Conservation (phyloP, 164 flowering plant species). For the Platanus orientalis region DNA sequence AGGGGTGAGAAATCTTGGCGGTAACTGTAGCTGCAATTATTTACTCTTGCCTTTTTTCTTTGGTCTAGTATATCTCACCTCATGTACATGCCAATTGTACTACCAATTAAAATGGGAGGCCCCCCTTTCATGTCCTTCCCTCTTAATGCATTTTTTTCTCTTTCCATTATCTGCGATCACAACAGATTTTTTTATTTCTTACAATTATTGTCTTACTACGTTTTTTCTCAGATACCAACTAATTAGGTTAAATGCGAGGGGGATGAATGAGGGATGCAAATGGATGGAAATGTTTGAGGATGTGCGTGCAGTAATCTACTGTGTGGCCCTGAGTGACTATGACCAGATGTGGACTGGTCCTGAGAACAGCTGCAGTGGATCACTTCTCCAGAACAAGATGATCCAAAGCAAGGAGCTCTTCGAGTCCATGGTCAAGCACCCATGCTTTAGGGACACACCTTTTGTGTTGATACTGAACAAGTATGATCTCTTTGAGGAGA, state of each 20-base stretch:
- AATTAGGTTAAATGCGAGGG: constrained; percentile 82
- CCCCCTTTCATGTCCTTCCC: no score
- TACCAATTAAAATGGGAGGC: no score
- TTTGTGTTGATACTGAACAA: constrained; percentile 85
- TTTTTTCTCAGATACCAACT: constrained; percentile 66
- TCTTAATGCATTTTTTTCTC: no score
- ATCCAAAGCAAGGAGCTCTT: constrained; percentile 84
- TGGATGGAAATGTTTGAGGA: constrained; percentile 99
- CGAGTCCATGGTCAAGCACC: constrained; percentile 71
- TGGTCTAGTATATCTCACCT: no score
- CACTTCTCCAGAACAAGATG: constrained; percentile 73
- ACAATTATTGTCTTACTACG: neutral
- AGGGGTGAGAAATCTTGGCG: no score
- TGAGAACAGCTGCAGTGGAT: constrained; percentile 39
- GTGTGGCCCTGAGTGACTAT: constrained; percentile 78
- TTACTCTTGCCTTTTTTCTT: no score
- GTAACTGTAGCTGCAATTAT: no score
- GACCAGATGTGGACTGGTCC: constrained; percentile 58
- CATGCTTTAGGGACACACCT: constrained; percentile 84
- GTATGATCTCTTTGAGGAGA: constrained; percentile 91
- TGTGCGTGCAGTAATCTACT: constrained; percentile 80
- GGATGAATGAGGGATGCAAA: constrained; percentile 94
- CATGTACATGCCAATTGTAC: no score
- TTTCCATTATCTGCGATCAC: no score
- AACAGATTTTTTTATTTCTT: no score